Conservation (phyloP, 2,329 filamentous ascomycete species). For the Curvularia verruculosa region DNA sequence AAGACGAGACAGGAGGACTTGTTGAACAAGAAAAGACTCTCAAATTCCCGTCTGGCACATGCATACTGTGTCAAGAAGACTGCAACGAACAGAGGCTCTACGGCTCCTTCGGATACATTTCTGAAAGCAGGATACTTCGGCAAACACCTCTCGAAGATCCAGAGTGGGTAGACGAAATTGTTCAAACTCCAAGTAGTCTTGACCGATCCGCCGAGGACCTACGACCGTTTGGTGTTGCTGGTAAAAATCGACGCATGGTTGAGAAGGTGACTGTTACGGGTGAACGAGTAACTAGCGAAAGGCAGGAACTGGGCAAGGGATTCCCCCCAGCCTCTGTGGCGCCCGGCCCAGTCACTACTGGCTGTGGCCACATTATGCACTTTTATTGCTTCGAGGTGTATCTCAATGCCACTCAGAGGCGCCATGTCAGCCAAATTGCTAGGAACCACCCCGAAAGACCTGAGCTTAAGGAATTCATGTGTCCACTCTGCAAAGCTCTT, state of each 20-base stretch:
- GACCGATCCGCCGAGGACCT: constrained; percentile 83
- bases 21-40: constrained; percentile 74
- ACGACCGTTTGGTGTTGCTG: constrained; percentile 88
- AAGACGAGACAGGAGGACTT: constrained; percentile 64
- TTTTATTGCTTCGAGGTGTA: constrained; percentile 95
- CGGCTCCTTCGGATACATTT: constrained; percentile 90
- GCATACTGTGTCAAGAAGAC: constrained; percentile 95
- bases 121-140: constrained; percentile 82
- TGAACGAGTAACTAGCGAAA: constrained; percentile 72
- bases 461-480: constrained; percentile 85
- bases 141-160: constrained; percentile 83
- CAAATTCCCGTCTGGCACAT: constrained; percentile 91
- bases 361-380: constrained; percentile 99
- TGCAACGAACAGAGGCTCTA: constrained; percentile 88
- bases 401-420: constrained; percentile 78
- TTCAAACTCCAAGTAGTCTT: constrained; percentile 77
- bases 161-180: constrained; percentile 83
- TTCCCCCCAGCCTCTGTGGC: constrained; percentile 73
- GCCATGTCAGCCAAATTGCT: constrained; percentile 91
- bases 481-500: constrained; percentile 93
- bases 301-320: constrained; percentile 85
- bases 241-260: constrained; percentile 80
- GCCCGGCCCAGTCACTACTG: constrained; percentile 81
- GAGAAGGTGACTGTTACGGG: constrained; percentile 77
- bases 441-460: constrained; percentile 88